These are phyloP conservation scores for Penicillium sp. DNA, from an alignment of 2,329 filamentous ascomycete species.

Conservation along the genomic window DNA sequence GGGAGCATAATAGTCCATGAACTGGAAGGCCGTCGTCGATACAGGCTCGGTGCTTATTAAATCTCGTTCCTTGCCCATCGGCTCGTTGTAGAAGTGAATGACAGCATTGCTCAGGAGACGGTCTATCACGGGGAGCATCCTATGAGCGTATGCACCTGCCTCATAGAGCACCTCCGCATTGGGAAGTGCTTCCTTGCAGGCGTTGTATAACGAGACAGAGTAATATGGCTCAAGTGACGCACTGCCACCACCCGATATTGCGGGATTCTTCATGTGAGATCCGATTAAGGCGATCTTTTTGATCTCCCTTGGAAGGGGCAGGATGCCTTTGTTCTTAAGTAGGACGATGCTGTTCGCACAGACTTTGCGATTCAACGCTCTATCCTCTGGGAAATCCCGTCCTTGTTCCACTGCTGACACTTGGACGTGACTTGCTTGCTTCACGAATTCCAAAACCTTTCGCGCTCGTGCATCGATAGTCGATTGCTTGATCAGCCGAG, in stretches of 20 bases:
- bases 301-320: conserved; percentile 20
- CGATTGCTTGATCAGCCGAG: conserved; percentile 27
- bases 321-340: conserved; percentile 19
- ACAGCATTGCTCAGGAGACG: conserved; percentile 30
- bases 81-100: conserved; percentile 21
- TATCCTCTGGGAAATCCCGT: conserved; percentile 16
- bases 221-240: conserved; percentile 37
- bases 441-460: conserved; percentile 34
- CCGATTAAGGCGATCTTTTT: conserved; percentile 29
- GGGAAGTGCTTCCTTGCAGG: conserved; percentile 21
- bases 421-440: conserved; percentile 16
- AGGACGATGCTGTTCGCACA: conserved; percentile 20
- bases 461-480: conserved; percentile 31
- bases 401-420: conserved; percentile 12
- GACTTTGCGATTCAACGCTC: conserved; percentile 16
- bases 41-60: conserved; percentile 19
- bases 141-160: conserved; percentile 30
- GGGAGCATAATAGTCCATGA: conserved; percentile 35
- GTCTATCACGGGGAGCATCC: conserved; percentile 32
- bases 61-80: conserved; percentile 19
- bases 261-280: conserved; percentile 33
- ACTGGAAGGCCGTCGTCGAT: conserved; percentile 37
- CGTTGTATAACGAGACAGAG: conserved; percentile 33
- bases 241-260: conserved; percentile 36
- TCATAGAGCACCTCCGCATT: conserved; percentile 12